phyloP scores from a whole-genome alignment of 2,329 filamentous ascomycete genomes.

The Colletotrichum gigasporum region DNA sequence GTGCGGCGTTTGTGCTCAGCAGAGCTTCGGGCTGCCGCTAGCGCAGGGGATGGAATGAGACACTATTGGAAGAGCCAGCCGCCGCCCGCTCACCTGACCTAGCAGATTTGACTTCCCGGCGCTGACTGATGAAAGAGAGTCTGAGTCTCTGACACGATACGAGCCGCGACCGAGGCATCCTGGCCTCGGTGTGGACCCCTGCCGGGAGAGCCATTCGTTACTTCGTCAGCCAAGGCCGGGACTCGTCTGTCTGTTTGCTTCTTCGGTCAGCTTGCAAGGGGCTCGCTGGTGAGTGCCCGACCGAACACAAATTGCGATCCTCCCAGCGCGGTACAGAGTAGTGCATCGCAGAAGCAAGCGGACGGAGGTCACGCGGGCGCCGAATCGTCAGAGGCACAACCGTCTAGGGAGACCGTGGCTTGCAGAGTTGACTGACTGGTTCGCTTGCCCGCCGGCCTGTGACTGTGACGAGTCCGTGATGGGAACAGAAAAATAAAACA shows the following conservation, averaged over 20 bases:
- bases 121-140: slow-evolving; percentile 6
- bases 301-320: slow-evolving; percentile 11
- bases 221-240: slow-evolving; percentile 1
- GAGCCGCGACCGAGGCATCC: slow-evolving; percentile 8
- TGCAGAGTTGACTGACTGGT: neutral
- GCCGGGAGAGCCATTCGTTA: neutral
- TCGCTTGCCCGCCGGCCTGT: neutral
- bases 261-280: slow-evolving; percentile 10
- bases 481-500: neutral
- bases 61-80: slow-evolving; percentile 20
- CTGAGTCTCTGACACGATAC: slow-evolving; percentile 4
- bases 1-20: slow-evolving; percentile 6
- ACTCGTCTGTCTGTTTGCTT: slow-evolving; percentile 9
- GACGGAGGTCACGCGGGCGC: neutral
- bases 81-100: slow-evolving; percentile 22
- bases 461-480: neutral
- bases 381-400: neutral
- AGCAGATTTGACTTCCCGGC: slow-evolving; percentile 3
- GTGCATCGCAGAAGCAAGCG: slow-evolving; percentile 14
- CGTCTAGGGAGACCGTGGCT: slow-evolving; percentile 1
- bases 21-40: neutral
- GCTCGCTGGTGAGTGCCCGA: neutral
- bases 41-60: slow-evolving; percentile 12
- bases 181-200: slow-evolving; percentile 23
- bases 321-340: too few species aligned